Percentiles rank a stretch among this genome's conserved stretches.
phyloP scores from a whole-genome alignment of 106 monocot genomes.

The Allium cepa region DNA sequence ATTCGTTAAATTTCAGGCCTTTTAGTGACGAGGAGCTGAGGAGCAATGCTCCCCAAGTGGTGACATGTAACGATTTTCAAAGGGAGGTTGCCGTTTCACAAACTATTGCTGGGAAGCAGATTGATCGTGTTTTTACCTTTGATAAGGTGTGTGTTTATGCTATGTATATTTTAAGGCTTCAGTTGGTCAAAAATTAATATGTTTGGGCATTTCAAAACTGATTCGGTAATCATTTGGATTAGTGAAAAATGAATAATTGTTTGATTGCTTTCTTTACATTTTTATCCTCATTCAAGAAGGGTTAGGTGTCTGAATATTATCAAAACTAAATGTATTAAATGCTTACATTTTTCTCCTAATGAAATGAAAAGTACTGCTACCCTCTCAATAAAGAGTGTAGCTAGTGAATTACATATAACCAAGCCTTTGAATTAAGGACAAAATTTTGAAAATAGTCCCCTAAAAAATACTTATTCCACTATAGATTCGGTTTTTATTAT shows the following conservation, averaged over 20 bases:
- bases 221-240: neutral
- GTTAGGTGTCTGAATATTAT: no score
- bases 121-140: slow-evolving; percentile 87
- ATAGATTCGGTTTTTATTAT: no score
- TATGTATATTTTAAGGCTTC: neutral
- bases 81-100: slow-evolving; percentile 84
- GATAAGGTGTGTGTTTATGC: slow-evolving; percentile 61
- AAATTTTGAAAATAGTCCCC: no score
- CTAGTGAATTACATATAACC: no score
- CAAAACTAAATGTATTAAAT: neutral
- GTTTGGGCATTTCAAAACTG: neutral
- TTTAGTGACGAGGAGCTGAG: slow-evolving; percentile 85
- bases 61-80: slow-evolving; percentile 89
- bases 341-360: no score
- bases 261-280: no score
- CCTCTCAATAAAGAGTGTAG: no score
- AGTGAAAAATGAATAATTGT: neutral
- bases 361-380: no score
- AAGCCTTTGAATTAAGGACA: no score
- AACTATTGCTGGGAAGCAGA: slow-evolving; percentile 82
- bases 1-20: slow-evolving; percentile 35
- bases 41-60: slow-evolving; percentile 83
- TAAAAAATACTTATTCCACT: no score
- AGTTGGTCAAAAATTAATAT: neutral
- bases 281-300: no score